Base-by-base conservation (phyloP, 805 yeast genomes). In the Candida schatavii region DNA sequence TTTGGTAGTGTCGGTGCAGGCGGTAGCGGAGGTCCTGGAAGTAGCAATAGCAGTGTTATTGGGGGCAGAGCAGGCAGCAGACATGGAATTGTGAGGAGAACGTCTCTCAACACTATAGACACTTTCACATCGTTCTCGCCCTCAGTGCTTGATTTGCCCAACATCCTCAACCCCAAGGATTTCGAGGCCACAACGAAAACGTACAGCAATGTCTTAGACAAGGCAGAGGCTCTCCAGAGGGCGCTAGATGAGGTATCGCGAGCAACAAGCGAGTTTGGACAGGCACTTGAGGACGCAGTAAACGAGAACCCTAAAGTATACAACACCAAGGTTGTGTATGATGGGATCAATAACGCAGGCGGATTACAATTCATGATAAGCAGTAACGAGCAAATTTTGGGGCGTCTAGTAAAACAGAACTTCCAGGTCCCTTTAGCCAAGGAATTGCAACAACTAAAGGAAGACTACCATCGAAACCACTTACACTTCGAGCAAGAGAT, bases 351-450 rank as follows among this genome's bases (percentile, higher is more conserved):
- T 50, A 75, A 80, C 37, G 85, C 90, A 2, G 83, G 88, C 32
- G 95, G 96, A 0, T 65, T 88, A 41, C 90, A 86, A 50, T 81
- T 78, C 54, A 68, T 88, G 33, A 75, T 86, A 15, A 81, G 91
- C 0, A 87, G 86, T 56, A 93, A 87, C 56, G 84, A 85, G 46
- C 82, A 81, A 46, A 78, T 88, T 11, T 68, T 88, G 49, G 74
- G 88, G 13, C 67, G 79, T 40, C 62, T 80, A 35, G 58, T 88
- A 1, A 61, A 66, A n/a, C 55, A 68, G n/a, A 69, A 74, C 26
- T 78, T 88, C 51, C 79, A 74, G 41, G 66, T 59, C 13, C 86
- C 88, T 0, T 62, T 85, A 27, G 47, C 50, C 11, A 56, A 62
- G 4, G 75, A 75, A 29, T 66, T 78, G 13, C 65, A 59, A 4